phyloP scores from a whole-genome alignment of 441 rosid species.

The Erodium texanum region DNA sequence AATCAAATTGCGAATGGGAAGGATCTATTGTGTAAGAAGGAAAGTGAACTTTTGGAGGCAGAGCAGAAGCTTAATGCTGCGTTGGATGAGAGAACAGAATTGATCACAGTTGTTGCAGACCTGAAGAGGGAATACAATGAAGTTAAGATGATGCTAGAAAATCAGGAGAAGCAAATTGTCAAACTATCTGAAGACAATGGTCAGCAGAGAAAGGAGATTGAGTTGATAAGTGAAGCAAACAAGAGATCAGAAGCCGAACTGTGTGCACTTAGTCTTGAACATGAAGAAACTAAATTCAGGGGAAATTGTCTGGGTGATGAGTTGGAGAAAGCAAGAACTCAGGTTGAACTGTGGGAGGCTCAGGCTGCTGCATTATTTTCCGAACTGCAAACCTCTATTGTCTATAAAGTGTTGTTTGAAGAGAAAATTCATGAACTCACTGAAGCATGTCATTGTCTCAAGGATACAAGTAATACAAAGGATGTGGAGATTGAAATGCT shows the following conservation, averaged over 20 bases:
- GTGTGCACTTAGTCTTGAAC: constrained; percentile 32
- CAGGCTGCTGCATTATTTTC: constrained; percentile 39
- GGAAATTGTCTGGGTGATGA: constrained; percentile 45
- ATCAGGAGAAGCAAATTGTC: not conserved
- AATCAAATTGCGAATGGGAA: constrained; percentile 36
- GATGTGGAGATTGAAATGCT: constrained; percentile 44
- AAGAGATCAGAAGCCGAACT: constrained; percentile 37
- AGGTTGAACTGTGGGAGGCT: constrained; percentile 47
- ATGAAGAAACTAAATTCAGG: constrained; percentile 38
- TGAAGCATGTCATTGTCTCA: constrained; percentile 37
- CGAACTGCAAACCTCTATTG: constrained; percentile 44
- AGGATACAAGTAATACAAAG: constrained; percentile 28
- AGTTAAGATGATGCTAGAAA: not conserved
- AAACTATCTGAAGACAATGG: not conserved
- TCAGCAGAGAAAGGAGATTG: constrained; percentile 34
- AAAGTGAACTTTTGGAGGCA: constrained; percentile 34
- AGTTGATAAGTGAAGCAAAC: constrained; percentile 43
- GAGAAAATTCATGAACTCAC: constrained; percentile 48
- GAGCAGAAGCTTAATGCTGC: constrained; percentile 29
- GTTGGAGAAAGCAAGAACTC: constrained; percentile 37
- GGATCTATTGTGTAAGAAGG: constrained; percentile 36
- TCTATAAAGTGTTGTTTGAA: constrained; percentile 48
- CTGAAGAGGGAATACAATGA: not conserved
- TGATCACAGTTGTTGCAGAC: not conserved
- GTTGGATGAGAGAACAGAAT: not conserved